Conservation (phyloP, 371 early-diverging fungal genomes). For the Lichtheimia ramosa region DNA sequence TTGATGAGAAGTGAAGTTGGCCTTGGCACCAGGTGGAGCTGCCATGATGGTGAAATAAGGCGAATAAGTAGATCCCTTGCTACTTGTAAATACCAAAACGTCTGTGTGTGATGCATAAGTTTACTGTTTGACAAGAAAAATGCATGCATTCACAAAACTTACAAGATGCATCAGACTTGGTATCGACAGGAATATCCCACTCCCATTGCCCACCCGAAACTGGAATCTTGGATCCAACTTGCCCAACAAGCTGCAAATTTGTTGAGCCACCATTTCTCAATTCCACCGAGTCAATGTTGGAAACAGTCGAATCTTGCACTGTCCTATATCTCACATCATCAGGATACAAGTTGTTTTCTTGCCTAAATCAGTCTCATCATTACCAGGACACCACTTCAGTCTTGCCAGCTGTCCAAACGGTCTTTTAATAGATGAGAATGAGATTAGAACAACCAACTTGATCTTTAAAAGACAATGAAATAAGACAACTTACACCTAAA, state of each 20-base stretch:
- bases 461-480: too few relatives aligned
- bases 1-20: slow-evolving; percentile 3
- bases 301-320: slow-evolving; percentile 13
- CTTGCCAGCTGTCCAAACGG: slow-evolving; percentile 30
- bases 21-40: slow-evolving; percentile 17
- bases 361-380: neutral
- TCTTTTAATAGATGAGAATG: slow-evolving; percentile 1
- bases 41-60: slow-evolving; percentile 42
- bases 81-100: slow-evolving; percentile 29
- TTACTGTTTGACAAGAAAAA: neutral
- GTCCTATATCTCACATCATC: slow-evolving; percentile 19
- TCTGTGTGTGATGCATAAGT: slow-evolving; percentile 14
- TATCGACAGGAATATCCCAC: slow-evolving; percentile 33
- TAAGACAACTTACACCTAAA: slow-evolving; percentile 33
- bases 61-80: slow-evolving; percentile 34
- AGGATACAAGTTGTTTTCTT: neutral
- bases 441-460: neutral
- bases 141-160: slow-evolving; percentile 11
- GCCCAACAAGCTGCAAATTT: slow-evolving; percentile 18
- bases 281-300: slow-evolving; percentile 25
- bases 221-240: slow-evolving; percentile 13
- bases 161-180: slow-evolving; percentile 29
- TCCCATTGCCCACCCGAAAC: slow-evolving; percentile 14
- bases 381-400: slow-evolving; percentile 33
- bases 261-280: slow-evolving; percentile 31